Conservation (phyloP, 192 early-diverging fungal genomes). For the Diversispora epigaea region DNA sequence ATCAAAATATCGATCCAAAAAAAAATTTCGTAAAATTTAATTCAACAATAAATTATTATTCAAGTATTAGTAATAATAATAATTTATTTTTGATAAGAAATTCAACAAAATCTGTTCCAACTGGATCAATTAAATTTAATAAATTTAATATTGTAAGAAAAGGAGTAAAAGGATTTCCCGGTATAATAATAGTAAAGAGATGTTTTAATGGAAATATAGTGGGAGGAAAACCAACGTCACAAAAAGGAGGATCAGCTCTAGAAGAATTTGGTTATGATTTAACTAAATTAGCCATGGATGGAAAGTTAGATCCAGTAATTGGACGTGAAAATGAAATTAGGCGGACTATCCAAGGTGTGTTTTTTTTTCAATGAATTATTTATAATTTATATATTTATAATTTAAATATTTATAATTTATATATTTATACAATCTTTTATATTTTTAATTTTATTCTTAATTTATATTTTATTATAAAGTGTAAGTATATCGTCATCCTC, state of each 20-base stretch:
- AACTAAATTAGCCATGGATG: slow-evolving; percentile 69
- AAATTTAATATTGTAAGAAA: too few relatives aligned
- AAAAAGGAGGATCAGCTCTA: slow-evolving; percentile 19
- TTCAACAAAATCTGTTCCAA: too few relatives aligned
- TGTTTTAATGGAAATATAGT: too few relatives aligned
- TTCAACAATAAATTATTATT: too few relatives aligned
- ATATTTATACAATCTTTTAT: background rate
- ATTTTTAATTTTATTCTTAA: slow-evolving; percentile 20
- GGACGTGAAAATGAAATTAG: slow-evolving; percentile 96
- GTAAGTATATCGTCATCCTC: background rate
- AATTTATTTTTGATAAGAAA: too few relatives aligned
- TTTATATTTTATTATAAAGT: background rate
- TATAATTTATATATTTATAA: background rate
- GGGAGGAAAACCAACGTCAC: background rate
- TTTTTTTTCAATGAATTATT: background rate
- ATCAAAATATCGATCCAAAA: too few relatives aligned
- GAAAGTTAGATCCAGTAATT: slow-evolving; percentile 86
- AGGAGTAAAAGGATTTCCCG: too few relatives aligned
- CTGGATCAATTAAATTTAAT: too few relatives aligned
- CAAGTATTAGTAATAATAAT: too few relatives aligned
- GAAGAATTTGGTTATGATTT: slow-evolving; percentile 65
- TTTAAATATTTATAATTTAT: too few relatives aligned
- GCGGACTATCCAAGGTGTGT: slow-evolving; percentile 70
- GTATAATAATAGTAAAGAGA: too few relatives aligned
- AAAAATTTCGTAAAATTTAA: too few relatives aligned